Base-by-base conservation (phyloP, 73 alveolate genomes). In the Tetrahymena elliotti region DNA sequence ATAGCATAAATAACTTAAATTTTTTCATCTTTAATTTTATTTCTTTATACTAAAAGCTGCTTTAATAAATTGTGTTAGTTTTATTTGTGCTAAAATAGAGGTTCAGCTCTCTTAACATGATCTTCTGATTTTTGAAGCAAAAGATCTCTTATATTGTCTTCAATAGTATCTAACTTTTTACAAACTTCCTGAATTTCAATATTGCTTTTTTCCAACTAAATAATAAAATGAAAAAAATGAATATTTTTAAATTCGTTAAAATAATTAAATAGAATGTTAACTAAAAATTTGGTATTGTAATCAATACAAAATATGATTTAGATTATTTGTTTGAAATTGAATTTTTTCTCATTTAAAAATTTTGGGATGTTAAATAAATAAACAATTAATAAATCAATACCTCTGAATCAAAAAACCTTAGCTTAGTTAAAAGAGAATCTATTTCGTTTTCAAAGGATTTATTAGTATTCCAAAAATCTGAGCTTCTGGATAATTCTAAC, bases 11-110 rank as follows among this genome's bases (percentile, higher is more conserved):
- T 94, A 31, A 94, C 82, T 83, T 84, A 53, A 94, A 94, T 94
- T 35, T 94, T 94, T 88, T 94, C 96, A 94, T 94, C 96, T 20
- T 94, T 94, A 12, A 94, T 84, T 88, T 94, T 94, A 52, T 94
- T 94, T 94, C 96, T 84, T 35, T 94, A 52, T 37, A 52, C 54
- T 52, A 94, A 53, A 40, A 84, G 93, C 15, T 92, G 53, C 68
- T 94, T 94, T 12, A 94, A 31, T 22, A 94, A 83, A 52, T 93
- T 84, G 47, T 94, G 93, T 13, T 94, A 39, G 22, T 92, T 84
- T 24, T 94, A 36, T 39, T 94, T 94, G 41, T 94, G 93, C 93
- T 94, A 94, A 52, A 94, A 94, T 47, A 94, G 84, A n/a, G 96
- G 96, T 41, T 94, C 96, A 12, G 96, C 96, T 33, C 95, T 94